Conservation (phyloP, 2,329 filamentous ascomycete species). For the Cryphonectria japonica region DNA sequence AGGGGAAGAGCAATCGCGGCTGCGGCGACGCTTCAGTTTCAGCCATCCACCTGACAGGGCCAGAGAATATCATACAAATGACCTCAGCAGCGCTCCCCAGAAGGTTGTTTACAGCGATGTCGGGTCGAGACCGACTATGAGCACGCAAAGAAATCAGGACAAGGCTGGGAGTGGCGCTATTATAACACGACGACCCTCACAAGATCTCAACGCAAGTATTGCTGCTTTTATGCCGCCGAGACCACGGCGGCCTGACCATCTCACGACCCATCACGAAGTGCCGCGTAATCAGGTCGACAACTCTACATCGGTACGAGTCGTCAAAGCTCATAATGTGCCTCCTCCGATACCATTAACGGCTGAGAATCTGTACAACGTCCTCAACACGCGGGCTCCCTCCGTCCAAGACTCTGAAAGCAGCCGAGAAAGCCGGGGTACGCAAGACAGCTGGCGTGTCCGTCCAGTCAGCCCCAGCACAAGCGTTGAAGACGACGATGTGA, state of each 20-base stretch:
- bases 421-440: neutral
- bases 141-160: neutral
- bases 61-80: neutral
- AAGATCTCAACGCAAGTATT: neutral
- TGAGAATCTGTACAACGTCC: neutral
- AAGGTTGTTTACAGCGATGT: neutral
- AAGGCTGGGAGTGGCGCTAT: neutral
- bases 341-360: neutral
- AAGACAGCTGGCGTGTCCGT: neutral
- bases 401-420: neutral
- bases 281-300: neutral
- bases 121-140: neutral
- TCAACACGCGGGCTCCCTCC: neutral
- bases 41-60: neutral
- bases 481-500: neutral
- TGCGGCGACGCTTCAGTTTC: neutral
- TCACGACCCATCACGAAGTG: neutral
- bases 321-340: neutral
- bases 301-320: neutral
- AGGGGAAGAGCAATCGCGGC: neutral
- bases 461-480: neutral
- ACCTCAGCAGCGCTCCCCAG: neutral
- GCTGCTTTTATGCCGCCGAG: neutral
- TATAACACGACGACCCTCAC: neutral
- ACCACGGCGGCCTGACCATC: neutral